Evolutionary conservation across 1,139 yeast species (phyloP), one percentile per base, ranked within the genome.

Genomic region (Nematodospora anomalae): DNA sequence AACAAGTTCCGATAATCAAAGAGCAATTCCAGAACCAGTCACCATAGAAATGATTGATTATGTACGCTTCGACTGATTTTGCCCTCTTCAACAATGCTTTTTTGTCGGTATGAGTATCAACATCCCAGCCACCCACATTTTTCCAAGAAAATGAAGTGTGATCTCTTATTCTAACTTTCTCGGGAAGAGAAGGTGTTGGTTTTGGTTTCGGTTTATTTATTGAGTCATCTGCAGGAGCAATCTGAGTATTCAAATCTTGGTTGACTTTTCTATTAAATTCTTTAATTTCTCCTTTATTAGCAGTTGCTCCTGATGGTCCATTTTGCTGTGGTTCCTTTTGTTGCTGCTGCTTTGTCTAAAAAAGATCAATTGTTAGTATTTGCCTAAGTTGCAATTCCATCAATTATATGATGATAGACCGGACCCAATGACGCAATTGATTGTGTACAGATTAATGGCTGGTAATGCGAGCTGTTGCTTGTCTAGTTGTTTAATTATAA

Each of bases 11-110:
- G 29, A 83, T 54, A 48, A 82, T 69, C 24, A 81, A 53, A 1
- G 79, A 71, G 26, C 79, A 71, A 60, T 84, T 84, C 76, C 80
- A 79, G 59, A 80, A 83, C 72, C 83, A 73, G 54, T 85, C 95
- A 14, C 83, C 78, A 49, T 73, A 79, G 51, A 81, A 81, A 41
- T 75, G 83, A 57, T 84, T 90, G 37, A 70, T 54, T 25, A 85
- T 77, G 46, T 81, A 84, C n/a, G 73, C 63, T 52, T 78, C 80
- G 27, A 83, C 53, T 20, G 48, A 44, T 38, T 58, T 61, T 32
- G 62, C 41, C 16, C 45, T 44, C 25, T 52, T 42, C 43, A 67
- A 54, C 8, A 61, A 47, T 11, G 51, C 40, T 24, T 36, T 31
- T 40, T 69, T 70, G 40, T 66, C 69, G 4, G 35, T 22, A 26